Conservation (phyloP, 192 early-diverging fungal species). For the Allomyces macrogynus region DNA sequence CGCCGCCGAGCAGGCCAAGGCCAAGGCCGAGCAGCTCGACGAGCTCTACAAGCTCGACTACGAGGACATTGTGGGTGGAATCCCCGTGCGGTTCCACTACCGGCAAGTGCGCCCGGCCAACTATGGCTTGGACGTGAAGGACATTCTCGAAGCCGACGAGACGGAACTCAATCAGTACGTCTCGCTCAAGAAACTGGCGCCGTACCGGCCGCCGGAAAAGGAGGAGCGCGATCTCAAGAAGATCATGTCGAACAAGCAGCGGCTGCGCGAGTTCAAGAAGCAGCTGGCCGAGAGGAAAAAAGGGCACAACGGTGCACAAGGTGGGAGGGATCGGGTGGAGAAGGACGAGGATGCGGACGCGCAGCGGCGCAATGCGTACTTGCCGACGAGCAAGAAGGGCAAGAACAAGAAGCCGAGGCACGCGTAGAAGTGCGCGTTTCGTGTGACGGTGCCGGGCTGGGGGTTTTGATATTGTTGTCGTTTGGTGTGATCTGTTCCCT, state of each 20-base stretch:
- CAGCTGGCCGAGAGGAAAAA: neutral
- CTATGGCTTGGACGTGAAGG: constrained; percentile 60
- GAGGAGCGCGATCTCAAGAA: neutral
- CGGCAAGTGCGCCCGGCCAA: constrained; percentile 50
- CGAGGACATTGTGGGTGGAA: constrained; percentile 65
- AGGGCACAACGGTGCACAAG: no score
- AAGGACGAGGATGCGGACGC: no score
- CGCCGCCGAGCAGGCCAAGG: constrained; percentile 18
- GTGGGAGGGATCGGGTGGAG: no score
- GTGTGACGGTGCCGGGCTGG: no score
- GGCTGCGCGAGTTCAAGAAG: neutral
- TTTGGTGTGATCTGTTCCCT: no score
- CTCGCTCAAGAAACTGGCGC: constrained; percentile 67
- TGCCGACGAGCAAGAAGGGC: no score
- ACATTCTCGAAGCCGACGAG: constrained; percentile 80
- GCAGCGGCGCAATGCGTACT: no score
- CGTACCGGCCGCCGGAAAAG: constrained; percentile 24
- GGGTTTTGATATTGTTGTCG: no score
- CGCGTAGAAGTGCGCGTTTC: no score
- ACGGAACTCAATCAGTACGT: constrained; percentile 66
- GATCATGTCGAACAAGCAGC: neutral
- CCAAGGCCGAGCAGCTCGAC: constrained; percentile 49
- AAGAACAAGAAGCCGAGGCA: no score
- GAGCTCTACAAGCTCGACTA: constrained; percentile 82
- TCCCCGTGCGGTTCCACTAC: constrained; percentile 85